Percentiles rank a stretch among this genome's conserved stretches.
Conservation (phyloP, 2,329 filamentous ascomycete species). For the Alternaria novae-zelandiae region DNA sequence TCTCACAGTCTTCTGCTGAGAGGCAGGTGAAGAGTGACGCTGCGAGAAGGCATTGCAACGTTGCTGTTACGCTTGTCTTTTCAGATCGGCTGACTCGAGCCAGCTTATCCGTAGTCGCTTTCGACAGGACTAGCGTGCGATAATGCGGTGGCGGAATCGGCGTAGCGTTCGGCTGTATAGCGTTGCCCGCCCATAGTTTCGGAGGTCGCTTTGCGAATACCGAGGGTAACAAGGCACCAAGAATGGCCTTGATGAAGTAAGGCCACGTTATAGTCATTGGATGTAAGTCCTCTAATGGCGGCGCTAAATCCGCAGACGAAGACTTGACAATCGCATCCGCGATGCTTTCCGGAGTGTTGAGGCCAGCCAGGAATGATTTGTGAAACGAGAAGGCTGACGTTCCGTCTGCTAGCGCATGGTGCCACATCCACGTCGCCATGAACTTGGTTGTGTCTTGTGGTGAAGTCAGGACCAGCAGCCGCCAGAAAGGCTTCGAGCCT, state of each 20-base stretch:
- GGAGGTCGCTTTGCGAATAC: constrained; percentile 19
- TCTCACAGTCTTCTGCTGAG: constrained; percentile 36
- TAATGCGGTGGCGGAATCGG: constrained; percentile 26
- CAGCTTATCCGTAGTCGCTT: constrained; percentile 35
- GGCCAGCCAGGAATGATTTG: constrained; percentile 47
- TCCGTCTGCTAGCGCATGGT: constrained; percentile 58
- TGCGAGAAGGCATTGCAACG: constrained; percentile 50
- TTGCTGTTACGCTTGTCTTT: constrained; percentile 51
- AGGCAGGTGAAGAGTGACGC: constrained; percentile 45
- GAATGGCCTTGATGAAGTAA: constrained; percentile 44
- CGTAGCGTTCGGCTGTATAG: constrained; percentile 18
- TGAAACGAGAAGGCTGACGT: constrained; percentile 56
- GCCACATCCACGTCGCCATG: constrained; percentile 55
- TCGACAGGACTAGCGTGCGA: constrained; percentile 43
- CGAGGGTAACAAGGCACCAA: constrained; percentile 43
- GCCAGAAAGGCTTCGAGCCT: constrained; percentile 51
- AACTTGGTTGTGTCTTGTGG: constrained; percentile 35
- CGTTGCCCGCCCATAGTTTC: constrained; percentile 34
- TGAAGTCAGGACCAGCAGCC: constrained; percentile 44
- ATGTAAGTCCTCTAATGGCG: constrained; percentile 51
- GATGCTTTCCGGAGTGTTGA: constrained; percentile 21
- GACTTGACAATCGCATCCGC: constrained; percentile 17
- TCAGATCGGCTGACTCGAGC: constrained; percentile 46
- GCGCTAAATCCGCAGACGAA: constrained; percentile 39
- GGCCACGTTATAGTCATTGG: constrained; percentile 47